Percentiles rank a stretch among this genome's conserved stretches.
Conservation (phyloP, 768 basidiomycete species). For the Kwoniella heveanensis region DNA sequence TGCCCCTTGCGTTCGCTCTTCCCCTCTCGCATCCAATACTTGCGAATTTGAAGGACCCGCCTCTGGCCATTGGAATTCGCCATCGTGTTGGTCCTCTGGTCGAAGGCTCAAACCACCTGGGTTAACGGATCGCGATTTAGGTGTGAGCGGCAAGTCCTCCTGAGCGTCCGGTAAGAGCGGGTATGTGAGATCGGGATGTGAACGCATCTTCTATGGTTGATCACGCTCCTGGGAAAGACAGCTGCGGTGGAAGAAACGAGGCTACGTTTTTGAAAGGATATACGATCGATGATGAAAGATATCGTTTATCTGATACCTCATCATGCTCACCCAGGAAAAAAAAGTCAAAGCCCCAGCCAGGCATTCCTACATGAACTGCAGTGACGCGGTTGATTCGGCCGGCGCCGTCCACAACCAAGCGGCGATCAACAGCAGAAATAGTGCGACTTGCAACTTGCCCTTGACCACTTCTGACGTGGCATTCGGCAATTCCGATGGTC, state of each 20-base stretch:
- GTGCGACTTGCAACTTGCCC: too few relatives aligned
- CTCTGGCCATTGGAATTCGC: conserved; percentile 46
- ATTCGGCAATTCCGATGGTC: conserved; percentile 1
- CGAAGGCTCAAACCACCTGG: conserved; percentile 26
- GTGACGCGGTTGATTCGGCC: neutral
- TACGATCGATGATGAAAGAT: conserved; percentile 2
- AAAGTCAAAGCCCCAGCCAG: neutral
- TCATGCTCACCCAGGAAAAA: neutral
- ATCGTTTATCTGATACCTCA: conserved; percentile 6
- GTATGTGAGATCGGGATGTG: conserved; percentile 22
- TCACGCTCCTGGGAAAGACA: too few relatives aligned
- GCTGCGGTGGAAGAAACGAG: neutral
- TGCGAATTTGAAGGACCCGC: conserved; percentile 32
- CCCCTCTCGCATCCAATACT: neutral
- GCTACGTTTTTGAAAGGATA: too few relatives aligned
- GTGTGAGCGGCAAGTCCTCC: conserved; percentile 17
- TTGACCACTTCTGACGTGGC: neutral
- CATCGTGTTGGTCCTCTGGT: neutral
- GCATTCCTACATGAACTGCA: neutral
- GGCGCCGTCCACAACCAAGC: neutral
- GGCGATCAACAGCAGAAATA: neutral
- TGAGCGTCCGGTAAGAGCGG: conserved; percentile 22
- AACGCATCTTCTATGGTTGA: too few relatives aligned
- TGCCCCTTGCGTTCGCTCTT: neutral
- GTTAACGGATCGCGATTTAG: neutral